phyloP scores from a whole-genome alignment of 2,329 filamentous ascomycete genomes.

The Zelopaecilomyces penicillatus region DNA sequence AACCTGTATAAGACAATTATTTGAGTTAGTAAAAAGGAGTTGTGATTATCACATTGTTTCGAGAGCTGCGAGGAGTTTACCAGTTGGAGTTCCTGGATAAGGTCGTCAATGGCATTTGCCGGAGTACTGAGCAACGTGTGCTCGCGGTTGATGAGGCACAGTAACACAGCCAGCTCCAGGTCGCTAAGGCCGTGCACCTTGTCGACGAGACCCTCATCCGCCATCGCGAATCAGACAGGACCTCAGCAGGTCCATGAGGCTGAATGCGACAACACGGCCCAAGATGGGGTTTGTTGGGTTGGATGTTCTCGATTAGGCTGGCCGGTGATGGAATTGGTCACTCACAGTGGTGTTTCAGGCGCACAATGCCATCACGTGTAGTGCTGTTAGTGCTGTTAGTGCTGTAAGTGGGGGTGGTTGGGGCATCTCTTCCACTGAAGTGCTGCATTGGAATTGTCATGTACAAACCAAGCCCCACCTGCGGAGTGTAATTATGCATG shows the following conservation, averaged over 20 bases:
- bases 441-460: too few relatives aligned
- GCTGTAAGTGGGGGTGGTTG: too few relatives aligned
- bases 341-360: too few relatives aligned
- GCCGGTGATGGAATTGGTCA: too few relatives aligned
- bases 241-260: conserved; percentile 19
- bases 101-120: conserved; percentile 49
- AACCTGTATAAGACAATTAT: conserved; percentile 38
- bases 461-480: neutral
- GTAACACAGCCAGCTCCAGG: conserved; percentile 75
- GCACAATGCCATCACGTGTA: conserved; percentile 4
- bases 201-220: conserved; percentile 51
- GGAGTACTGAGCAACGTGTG: conserved; percentile 83
- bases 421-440: too few relatives aligned
- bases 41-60: neutral
- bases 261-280: neutral
- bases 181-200: conserved; percentile 75
- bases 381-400: neutral
- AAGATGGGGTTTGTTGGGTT: neutral
- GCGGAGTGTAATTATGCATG: conserved; percentile 18
- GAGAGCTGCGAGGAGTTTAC: conserved; percentile 30
- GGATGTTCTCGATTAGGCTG: too few relatives aligned
- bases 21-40: neutral
- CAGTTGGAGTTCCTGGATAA: conserved; percentile 67
- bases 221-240: conserved; percentile 38
- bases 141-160: conserved; percentile 72